phyloP scores from a whole-genome alignment of 1,139 yeast species.

The Kluyveromyces sp. region DNA sequence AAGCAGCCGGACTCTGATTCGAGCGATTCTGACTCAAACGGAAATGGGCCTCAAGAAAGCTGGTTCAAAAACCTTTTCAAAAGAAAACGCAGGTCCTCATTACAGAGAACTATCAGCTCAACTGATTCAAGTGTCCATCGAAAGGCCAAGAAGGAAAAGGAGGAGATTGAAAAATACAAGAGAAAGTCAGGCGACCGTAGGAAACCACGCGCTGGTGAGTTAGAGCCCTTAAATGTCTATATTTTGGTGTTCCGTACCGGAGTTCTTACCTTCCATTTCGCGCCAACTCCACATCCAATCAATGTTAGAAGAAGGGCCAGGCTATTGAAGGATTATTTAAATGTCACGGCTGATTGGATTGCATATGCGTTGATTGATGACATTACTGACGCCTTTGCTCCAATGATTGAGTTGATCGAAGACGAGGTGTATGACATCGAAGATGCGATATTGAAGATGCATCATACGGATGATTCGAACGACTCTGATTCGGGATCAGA shows the following conservation, averaged over 20 bases:
- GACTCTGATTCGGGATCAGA: slow-evolving; percentile 38
- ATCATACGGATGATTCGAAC: slow-evolving; percentile 54
- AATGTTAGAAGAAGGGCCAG: slow-evolving; percentile 92
- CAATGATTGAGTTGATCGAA: slow-evolving; percentile 89
- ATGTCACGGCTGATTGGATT: slow-evolving; percentile 93
- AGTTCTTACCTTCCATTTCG: slow-evolving; percentile 86
- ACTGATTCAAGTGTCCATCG: slow-evolving; percentile 14
- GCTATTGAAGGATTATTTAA: slow-evolving; percentile 75
- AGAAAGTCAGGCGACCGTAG: slow-evolving; percentile 39
- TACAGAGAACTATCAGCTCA: slow-evolving; percentile 11
- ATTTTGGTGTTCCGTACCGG: slow-evolving; percentile 87
- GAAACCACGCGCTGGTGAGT: slow-evolving; percentile 59
- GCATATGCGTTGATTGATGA: slow-evolving; percentile 96
- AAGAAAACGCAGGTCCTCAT: slow-evolving; percentile 13
- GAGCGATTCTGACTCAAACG: slow-evolving; percentile 8
- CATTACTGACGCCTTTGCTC: slow-evolving; percentile 95
- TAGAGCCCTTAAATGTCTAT: slow-evolving; percentile 88
- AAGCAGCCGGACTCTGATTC: slow-evolving; percentile 6
- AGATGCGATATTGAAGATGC: slow-evolving; percentile 82
- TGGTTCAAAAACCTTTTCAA: slow-evolving; percentile 13
- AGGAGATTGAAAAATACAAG: slow-evolving; percentile 34
- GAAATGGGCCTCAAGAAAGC: slow-evolving; percentile 6
- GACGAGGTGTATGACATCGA: slow-evolving; percentile 89
- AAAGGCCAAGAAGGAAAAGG: slow-evolving; percentile 29
- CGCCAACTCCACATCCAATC: slow-evolving; percentile 93